Evolutionary conservation across 2,329 filamentous ascomycete genomes (phyloP).

Genomic region (Diplodia corticola): DNA sequence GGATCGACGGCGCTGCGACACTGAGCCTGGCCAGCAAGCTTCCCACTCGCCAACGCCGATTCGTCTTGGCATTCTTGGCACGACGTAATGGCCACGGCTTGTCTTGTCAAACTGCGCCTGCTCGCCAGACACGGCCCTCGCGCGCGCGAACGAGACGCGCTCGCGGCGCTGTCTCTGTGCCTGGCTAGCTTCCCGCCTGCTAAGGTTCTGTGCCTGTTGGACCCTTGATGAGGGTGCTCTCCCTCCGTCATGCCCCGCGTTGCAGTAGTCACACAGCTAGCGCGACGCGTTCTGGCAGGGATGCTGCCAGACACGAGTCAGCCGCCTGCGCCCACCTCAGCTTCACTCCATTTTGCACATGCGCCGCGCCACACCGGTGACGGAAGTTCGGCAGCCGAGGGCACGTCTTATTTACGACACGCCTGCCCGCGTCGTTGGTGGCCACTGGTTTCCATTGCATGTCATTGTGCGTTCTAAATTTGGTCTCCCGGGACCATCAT

Average conservation of each 20-base stretch:
- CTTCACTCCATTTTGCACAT: background rate
- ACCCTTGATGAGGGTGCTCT: background rate
- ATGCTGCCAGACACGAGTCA: constrained; percentile 6
- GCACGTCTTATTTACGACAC: constrained; percentile 1
- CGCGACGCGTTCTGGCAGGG: constrained; percentile 15
- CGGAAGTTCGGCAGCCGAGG: constrained; percentile 11
- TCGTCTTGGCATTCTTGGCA: background rate
- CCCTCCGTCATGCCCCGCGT: constrained; percentile 4
- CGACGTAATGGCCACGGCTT: background rate
- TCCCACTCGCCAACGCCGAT: background rate
- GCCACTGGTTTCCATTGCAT: background rate
- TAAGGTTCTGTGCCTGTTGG: background rate
- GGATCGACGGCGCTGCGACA: background rate
- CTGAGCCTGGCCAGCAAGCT: background rate
- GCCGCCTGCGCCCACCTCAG: background rate
- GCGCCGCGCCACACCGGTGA: constrained; percentile 1
- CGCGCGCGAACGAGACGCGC: constrained; percentile 1
- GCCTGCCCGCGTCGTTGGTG: background rate
- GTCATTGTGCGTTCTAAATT: background rate
- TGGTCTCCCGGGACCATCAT: background rate
- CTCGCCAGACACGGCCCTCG: background rate
- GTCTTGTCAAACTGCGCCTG: background rate
- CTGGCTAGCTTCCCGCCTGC: background rate
- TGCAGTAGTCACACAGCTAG: background rate
- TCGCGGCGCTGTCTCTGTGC: background rate